phyloP scores from a whole-genome alignment of 202 grass and related monocot genomes.

The Dendrocalamus latiflorus region DNA sequence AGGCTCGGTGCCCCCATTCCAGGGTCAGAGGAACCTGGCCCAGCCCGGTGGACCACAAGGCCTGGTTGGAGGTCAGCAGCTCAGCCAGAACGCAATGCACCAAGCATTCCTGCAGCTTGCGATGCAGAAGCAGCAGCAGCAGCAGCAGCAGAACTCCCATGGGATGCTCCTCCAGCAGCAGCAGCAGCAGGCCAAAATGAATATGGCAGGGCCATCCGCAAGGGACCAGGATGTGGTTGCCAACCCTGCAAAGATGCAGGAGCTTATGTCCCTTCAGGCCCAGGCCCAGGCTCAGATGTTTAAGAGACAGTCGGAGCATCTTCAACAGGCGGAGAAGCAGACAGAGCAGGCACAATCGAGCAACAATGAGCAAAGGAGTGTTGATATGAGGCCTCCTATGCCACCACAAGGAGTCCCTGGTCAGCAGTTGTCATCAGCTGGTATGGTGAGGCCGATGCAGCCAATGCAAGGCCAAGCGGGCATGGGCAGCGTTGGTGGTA shows the following conservation, averaged over 20 bases:
- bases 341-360: slow-evolving; percentile 38
- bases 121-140: slow-evolving; percentile 69
- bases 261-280: slow-evolving; percentile 64
- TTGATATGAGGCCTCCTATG: slow-evolving; percentile 66
- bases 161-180: slow-evolving; percentile 53
- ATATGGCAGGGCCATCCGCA: slow-evolving; percentile 39
- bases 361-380: slow-evolving; percentile 50
- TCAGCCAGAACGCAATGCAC: slow-evolving; percentile 43
- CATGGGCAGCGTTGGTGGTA: slow-evolving; percentile 27
- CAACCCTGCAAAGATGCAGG: slow-evolving; percentile 75
- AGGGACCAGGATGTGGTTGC: slow-evolving; percentile 52
- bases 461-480: slow-evolving; percentile 36
- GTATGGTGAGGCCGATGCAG: slow-evolving; percentile 51
- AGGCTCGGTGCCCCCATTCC: slow-evolving; percentile 28
- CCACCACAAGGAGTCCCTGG: slow-evolving; percentile 34
- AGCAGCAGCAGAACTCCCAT: slow-evolving; percentile 68
- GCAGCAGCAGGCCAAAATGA: slow-evolving; percentile 63
- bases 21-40: slow-evolving; percentile 41
- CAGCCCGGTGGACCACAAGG: slow-evolving; percentile 33
- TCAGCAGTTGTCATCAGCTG: slow-evolving; percentile 39
- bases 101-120: slow-evolving; percentile 72
- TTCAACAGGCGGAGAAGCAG: slow-evolving; percentile 50
- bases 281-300: slow-evolving; percentile 40
- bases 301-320: slow-evolving; percentile 47
- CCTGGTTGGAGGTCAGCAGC: slow-evolving; percentile 31